A percentile compares a stretch with the other conserved stretches of the same genome.
Conservation (phyloP, 768 basidiomycete species). For the Hemileccinum impolitum region DNA sequence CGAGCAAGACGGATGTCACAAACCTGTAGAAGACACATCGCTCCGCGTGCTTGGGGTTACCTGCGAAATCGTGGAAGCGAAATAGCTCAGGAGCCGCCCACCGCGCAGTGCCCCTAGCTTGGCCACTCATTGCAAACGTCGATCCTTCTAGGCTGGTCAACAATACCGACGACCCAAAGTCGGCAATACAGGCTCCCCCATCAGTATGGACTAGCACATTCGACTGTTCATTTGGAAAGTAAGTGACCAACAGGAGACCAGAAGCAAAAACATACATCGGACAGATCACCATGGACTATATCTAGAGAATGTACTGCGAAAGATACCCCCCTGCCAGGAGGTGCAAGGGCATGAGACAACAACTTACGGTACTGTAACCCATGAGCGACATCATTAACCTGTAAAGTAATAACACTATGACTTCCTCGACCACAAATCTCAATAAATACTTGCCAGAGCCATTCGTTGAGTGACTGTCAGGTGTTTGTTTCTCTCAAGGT, state of each 20-base stretch:
- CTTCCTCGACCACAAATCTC: neutral
- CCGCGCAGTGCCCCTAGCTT: too few relatives aligned
- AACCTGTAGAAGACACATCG: too few relatives aligned
- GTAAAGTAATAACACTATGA: neutral
- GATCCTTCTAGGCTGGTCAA: too few relatives aligned
- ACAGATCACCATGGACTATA: neutral
- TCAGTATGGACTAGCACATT: too few relatives aligned
- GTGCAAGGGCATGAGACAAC: neutral
- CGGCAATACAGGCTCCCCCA: too few relatives aligned
- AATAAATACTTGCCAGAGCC: neutral
- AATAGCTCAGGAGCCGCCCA: too few relatives aligned
- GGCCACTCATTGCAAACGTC: too few relatives aligned
- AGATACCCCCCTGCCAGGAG: neutral
- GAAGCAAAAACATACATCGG: neutral
- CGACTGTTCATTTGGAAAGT: too few relatives aligned
- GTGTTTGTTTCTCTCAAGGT: neutral
- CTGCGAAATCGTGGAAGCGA: too few relatives aligned
- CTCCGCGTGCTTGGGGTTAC: too few relatives aligned
- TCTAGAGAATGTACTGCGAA: neutral
- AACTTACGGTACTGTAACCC: neutral
- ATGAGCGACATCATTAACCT: neutral
- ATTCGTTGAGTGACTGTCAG: neutral
- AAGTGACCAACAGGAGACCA: neutral
- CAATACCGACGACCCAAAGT: too few relatives aligned
- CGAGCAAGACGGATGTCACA: too few relatives aligned